A percentile compares a stretch with the other conserved stretches of the same genome.
Conservation (phyloP, 768 basidiomycete species). For the Leccinum aurantiacum region DNA sequence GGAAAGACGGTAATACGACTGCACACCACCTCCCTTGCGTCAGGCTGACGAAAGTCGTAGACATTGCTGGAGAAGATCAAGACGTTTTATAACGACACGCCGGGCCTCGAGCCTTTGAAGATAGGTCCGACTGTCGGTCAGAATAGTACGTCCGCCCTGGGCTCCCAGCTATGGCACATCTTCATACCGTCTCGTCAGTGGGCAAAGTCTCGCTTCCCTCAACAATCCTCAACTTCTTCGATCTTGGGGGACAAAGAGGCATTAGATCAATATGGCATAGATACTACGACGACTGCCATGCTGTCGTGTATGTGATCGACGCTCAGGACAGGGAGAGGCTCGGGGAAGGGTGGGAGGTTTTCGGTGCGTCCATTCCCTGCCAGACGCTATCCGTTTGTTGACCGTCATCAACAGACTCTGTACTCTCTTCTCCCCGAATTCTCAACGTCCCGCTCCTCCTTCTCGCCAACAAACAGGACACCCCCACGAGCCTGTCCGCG, state of each 20-base stretch:
- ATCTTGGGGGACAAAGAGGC: slow-evolving; percentile 91
- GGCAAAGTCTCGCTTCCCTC: slow-evolving; percentile 93
- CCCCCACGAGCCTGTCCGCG: slow-evolving; percentile 73
- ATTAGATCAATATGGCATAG: slow-evolving; percentile 92
- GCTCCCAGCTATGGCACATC: background rate
- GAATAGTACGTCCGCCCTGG: slow-evolving; percentile 68
- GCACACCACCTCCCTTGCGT: no score
- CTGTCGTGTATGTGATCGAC: slow-evolving; percentile 94
- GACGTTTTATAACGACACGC: slow-evolving; percentile 83
- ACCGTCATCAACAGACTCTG: slow-evolving; percentile 54
- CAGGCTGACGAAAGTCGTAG: slow-evolving; percentile 35
- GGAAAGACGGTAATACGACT: no score
- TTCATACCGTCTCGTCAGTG: slow-evolving; percentile 44
- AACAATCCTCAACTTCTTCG: slow-evolving; percentile 95
- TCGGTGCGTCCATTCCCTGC: slow-evolving; percentile 63
- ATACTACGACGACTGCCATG: slow-evolving; percentile 97
- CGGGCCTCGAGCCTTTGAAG: slow-evolving; percentile 87
- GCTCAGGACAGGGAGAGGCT: slow-evolving; percentile 87
- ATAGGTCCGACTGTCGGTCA: slow-evolving; percentile 97
- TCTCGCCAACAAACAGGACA: slow-evolving; percentile 96
- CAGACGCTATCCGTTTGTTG: background rate
- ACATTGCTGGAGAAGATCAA: slow-evolving; percentile 93
- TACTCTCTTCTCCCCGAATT: slow-evolving; percentile 86
- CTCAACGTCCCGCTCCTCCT: slow-evolving; percentile 88
- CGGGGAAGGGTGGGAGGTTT: slow-evolving; percentile 95